phyloP scores from a whole-genome alignment of 2,329 filamentous ascomycete genomes.

The Cercospora brassicicola region DNA sequence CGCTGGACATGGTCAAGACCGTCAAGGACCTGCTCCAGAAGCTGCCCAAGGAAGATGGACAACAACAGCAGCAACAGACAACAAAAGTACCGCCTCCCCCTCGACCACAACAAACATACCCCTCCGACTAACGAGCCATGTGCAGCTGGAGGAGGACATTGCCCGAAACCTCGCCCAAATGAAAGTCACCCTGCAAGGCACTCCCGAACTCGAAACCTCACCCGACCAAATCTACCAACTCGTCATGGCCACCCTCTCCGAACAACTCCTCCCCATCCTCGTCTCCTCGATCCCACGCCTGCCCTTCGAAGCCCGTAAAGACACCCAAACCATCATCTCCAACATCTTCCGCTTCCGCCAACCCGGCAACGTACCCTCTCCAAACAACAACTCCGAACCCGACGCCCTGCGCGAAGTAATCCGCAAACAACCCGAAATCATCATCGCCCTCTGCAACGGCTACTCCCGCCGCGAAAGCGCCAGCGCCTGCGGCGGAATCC shows the following conservation, averaged over 20 bases:
- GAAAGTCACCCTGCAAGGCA: constrained; percentile 91
- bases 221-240: constrained; percentile 87
- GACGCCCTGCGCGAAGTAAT: constrained; percentile 87
- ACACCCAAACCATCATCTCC: constrained; percentile 92
- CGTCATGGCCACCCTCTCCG: constrained; percentile 79
- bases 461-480: constrained; percentile 90
- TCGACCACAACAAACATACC: constrained; percentile 2
- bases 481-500: constrained; percentile 83
- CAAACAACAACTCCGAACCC: constrained; percentile 65
- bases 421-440: constrained; percentile 78
- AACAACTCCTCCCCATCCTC: constrained; percentile 83
- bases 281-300: constrained; percentile 79
- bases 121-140: constrained; percentile 2
- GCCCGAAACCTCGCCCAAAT: constrained; percentile 84
- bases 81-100: constrained; percentile 36
- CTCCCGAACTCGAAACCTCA: constrained; percentile 81
- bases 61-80: constrained; percentile 50
- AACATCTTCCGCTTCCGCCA: constrained; percentile 90
- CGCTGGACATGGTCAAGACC: constrained; percentile 61
- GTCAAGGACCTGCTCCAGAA: constrained; percentile 64
- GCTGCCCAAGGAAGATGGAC: constrained; percentile 54
- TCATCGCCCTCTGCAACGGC: constrained; percentile 83
- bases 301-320: constrained; percentile 94
- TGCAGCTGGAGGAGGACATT: constrained; percentile 79
- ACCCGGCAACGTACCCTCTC: constrained; percentile 56